Conservation (phyloP, 1,284 basidiomycete genomes). For the Puccinia novopanici region DNA sequence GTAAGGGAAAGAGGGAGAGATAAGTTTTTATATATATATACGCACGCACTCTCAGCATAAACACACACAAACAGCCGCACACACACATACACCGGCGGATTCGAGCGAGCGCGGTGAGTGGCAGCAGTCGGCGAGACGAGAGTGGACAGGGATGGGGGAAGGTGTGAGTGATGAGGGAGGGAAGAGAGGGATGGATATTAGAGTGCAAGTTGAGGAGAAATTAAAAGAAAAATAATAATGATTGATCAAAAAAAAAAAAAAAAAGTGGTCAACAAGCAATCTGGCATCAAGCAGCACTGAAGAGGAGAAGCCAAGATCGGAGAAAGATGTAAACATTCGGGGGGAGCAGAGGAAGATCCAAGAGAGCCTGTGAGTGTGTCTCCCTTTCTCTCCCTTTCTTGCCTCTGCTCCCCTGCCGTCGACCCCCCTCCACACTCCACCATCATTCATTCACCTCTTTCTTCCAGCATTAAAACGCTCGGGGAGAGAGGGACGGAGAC, state of each 20-base stretch:
- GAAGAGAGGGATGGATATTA: background rate
- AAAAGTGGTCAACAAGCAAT: background rate
- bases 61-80: background rate
- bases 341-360: background rate
- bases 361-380: background rate
- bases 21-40: background rate
- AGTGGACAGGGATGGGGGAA: conserved; percentile 7
- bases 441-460: background rate
- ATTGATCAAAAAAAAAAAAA: background rate
- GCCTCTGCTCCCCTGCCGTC: too few relatives aligned
- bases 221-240: background rate
- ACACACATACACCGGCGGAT: background rate
- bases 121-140: conserved; percentile 8
- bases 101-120: conserved; percentile 19
- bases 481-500: too few relatives aligned
- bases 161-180: background rate
- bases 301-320: background rate
- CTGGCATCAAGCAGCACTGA: background rate
- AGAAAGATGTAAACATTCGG: background rate
- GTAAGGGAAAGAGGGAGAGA: background rate
- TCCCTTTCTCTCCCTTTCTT: too few relatives aligned
- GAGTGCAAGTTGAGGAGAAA: too few relatives aligned
- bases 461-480: background rate
- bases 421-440: too few relatives aligned
- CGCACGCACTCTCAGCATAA: conserved; percentile 3